phyloP scores from a whole-genome alignment of 495 filamentous ascomycete species.

The Aspergillus coremiiformis region DNA sequence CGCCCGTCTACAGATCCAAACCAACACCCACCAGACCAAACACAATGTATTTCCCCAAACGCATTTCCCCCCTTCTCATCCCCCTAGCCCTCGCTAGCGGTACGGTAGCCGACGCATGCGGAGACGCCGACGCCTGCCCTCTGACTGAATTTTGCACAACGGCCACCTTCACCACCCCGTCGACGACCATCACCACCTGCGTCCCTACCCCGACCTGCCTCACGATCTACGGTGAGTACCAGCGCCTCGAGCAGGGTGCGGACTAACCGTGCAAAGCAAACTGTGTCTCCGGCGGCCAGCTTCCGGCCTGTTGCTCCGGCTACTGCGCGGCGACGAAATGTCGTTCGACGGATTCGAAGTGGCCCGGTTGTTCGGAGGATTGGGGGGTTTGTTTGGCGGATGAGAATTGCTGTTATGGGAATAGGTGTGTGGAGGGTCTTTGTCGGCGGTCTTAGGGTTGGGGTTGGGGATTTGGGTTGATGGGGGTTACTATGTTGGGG shows the following conservation, averaged over 20 bases:
- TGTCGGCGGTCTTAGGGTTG: too few relatives aligned
- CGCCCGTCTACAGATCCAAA: neutral
- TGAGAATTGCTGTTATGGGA: conserved; percentile 23
- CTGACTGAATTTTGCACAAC: conserved; percentile 28
- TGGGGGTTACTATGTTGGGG: neutral
- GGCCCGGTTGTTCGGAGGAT: conserved; percentile 23
- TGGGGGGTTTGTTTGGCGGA: conserved; percentile 16
- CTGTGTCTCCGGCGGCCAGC: conserved; percentile 13
- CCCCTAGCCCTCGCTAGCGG: conserved; percentile 7
- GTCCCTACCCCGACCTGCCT: conserved; percentile 28
- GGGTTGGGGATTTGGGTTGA: too few relatives aligned
- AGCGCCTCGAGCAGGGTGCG: neutral
- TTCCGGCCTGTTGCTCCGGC: conserved; percentile 20
- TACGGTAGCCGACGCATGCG: conserved; percentile 8
- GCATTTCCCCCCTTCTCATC: conserved; percentile 1
- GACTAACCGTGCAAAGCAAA: neutral
- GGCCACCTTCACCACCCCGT: conserved; percentile 20
- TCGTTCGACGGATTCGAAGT: conserved; percentile 21
- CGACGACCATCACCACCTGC: conserved; percentile 28
- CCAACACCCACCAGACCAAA: neutral
- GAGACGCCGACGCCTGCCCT: conserved; percentile 22
- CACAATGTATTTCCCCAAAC: conserved; percentile 12
- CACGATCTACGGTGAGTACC: conserved; percentile 24
- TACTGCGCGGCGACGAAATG: conserved; percentile 27
- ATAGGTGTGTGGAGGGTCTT: conserved; percentile 19